Evolutionary conservation across 2,329 filamentous ascomycete genomes (phyloP).

Genomic region (Westerdykella ornata): DNA sequence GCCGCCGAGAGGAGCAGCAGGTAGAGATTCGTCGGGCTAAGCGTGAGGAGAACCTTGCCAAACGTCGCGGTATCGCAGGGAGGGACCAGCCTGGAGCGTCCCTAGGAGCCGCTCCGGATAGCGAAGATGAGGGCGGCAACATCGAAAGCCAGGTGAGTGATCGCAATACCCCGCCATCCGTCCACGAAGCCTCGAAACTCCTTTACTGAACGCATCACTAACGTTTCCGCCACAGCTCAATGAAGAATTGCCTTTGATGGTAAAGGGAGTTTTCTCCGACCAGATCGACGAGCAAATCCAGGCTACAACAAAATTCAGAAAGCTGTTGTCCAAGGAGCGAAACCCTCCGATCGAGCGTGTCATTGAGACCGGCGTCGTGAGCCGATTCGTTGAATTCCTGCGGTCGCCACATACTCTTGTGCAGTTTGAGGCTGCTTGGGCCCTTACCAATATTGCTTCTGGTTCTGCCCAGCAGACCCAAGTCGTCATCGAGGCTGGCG

Average conservation of each 20-base stretch:
- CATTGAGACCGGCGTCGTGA: slow-evolving; percentile 97
- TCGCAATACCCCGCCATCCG: slow-evolving; percentile 10
- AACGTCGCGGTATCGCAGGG: slow-evolving; percentile 87
- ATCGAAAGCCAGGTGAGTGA: slow-evolving; percentile 87
- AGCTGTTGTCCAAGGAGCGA: slow-evolving; percentile 95
- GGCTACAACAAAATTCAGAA: slow-evolving; percentile 96
- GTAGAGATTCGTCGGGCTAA: slow-evolving; percentile 98
- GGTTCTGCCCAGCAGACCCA: slow-evolving; percentile 96
- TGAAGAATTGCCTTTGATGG: slow-evolving; percentile 97
- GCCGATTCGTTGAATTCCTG: slow-evolving; percentile 96
- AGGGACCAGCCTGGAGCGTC: slow-evolving; percentile 69
- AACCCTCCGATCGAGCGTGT: slow-evolving; percentile 99
- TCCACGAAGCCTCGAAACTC: slow-evolving; percentile 3
- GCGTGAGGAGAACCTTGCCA: slow-evolving; percentile 97
- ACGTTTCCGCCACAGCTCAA: slow-evolving; percentile 59
- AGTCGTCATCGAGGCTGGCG: slow-evolving; percentile 96
- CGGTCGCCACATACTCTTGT: slow-evolving; percentile 96
- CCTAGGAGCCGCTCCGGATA: slow-evolving; percentile 83
- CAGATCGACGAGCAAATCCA: slow-evolving; percentile 97
- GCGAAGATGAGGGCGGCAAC: slow-evolving; percentile 91
- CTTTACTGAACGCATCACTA: slow-evolving; percentile 3
- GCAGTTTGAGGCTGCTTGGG: slow-evolving; percentile 98
- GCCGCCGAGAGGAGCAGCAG: slow-evolving; percentile 97
- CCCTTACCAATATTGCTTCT: slow-evolving; percentile 97
- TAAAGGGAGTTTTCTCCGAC: slow-evolving; percentile 94